Evolutionary conservation across 495 filamentous ascomycete species (phyloP).

Genomic region (Hypoxylon lenormandii): DNA sequence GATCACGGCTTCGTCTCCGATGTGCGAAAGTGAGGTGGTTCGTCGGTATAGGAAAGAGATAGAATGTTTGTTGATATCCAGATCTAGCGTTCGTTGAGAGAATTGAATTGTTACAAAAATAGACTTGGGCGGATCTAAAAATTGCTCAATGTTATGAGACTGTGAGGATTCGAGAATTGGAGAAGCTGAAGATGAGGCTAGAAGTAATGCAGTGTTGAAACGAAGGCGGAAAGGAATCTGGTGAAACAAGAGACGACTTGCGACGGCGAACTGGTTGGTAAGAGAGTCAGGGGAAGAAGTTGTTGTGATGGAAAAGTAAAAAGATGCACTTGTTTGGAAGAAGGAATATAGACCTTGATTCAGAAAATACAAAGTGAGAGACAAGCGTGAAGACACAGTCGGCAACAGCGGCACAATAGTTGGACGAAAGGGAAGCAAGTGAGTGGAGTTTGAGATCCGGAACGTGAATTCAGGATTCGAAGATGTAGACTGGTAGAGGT

Average conservation of each 20-base stretch:
- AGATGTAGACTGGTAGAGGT: not conserved
- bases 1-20: constrained; percentile 6
- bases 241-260: constrained; percentile 15
- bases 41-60: constrained; percentile 15
- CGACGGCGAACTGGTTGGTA: constrained; percentile 10
- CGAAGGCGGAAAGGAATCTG: constrained; percentile 19
- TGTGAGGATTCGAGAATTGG: constrained; percentile 1
- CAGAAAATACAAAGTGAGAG: constrained; percentile 18
- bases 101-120: constrained; percentile 14
- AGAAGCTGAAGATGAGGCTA: constrained; percentile 6
- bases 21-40: constrained; percentile 3
- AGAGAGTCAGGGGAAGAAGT: constrained; percentile 4
- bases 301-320: constrained; percentile 13
- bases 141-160: constrained; percentile 22
- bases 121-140: constrained; percentile 21
- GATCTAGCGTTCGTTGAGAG: constrained; percentile 14
- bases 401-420: constrained; percentile 21
- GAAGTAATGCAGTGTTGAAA: constrained; percentile 19
- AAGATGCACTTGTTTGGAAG: constrained; percentile 5
- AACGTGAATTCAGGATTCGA: constrained; percentile 37
- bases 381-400: constrained; percentile 14
- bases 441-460: constrained; percentile 26
- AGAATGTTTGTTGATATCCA: constrained; percentile 22
- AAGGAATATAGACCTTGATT: constrained; percentile 10
- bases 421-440: constrained; percentile 22